phyloP scores from a whole-genome alignment of 2,329 filamentous ascomycete genomes.

The Amauroascus niger region DNA sequence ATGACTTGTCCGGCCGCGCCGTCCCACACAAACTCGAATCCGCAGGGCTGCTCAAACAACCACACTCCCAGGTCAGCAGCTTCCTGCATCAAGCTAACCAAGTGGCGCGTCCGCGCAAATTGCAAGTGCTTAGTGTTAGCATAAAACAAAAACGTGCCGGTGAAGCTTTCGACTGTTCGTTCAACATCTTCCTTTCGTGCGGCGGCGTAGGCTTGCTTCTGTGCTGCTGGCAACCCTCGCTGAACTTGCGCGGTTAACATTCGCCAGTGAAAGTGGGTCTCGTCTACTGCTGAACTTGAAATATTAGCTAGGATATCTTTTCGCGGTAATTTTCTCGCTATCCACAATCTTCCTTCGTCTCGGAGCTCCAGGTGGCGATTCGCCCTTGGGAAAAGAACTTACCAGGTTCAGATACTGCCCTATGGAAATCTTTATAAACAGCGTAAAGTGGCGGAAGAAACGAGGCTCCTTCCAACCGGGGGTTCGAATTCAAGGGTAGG shows the following conservation, averaged over 20 bases:
- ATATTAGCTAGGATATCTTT: neutral
- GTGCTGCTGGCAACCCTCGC: neutral
- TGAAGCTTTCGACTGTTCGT: slow-evolving; percentile 14
- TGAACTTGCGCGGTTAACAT: slow-evolving; percentile 23
- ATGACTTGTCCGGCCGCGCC: neutral
- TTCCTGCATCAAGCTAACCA: slow-evolving; percentile 18
- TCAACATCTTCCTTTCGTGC: slow-evolving; percentile 8
- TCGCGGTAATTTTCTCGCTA: neutral
- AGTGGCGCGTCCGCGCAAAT: slow-evolving; percentile 17
- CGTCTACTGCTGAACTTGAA: slow-evolving; percentile 12
- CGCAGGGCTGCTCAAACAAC: slow-evolving; percentile 25
- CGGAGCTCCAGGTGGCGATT: neutral
- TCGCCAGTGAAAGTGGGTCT: slow-evolving; percentile 24
- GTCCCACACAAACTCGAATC: slow-evolving; percentile 18
- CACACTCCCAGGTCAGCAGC: slow-evolving; percentile 22
- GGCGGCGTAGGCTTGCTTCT: neutral
- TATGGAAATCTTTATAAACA: neutral
- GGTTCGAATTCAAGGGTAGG: slow-evolving; percentile 10
- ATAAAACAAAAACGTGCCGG: slow-evolving; percentile 20
- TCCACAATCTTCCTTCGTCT: neutral
- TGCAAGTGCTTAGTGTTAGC: slow-evolving; percentile 14
- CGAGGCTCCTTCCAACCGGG: neutral
- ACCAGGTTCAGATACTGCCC: slow-evolving; percentile 11
- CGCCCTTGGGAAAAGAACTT: slow-evolving; percentile 1
- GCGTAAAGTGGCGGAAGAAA: slow-evolving; percentile 12